Conservation (phyloP, 108 stramenopile genomes). For the Epithemia pelagica region DNA sequence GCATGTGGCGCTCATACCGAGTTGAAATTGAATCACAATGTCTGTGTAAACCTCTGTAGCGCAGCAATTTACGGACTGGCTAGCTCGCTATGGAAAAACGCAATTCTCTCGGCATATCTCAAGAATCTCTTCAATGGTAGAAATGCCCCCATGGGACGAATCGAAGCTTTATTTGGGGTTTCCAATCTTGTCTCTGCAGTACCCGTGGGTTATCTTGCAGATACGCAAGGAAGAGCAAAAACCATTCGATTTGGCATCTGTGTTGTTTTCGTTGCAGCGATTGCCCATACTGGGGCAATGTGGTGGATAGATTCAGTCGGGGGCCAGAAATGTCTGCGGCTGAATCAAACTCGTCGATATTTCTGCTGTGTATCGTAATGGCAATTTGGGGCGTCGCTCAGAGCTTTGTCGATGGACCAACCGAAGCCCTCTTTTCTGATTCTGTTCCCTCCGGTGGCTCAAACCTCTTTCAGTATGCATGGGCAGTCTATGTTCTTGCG, state of each 20-base stretch:
- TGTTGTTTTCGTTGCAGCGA: constrained; percentile 24
- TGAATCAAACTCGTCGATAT: constrained; percentile 7
- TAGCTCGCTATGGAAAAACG: constrained; percentile 17
- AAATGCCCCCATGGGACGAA: constrained; percentile 25
- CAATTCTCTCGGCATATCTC: constrained; percentile 26
- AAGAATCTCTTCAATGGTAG: constrained; percentile 10
- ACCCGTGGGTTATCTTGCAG: constrained; percentile 60
- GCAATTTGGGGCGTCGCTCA: constrained; percentile 41
- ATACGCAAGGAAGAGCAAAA: constrained; percentile 30
- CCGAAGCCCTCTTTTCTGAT: constrained; percentile 60
- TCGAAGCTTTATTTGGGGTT: constrained; percentile 48
- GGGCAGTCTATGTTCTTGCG: constrained; percentile 26
- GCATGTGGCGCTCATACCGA: too few species aligned
- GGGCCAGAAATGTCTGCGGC: background rate
- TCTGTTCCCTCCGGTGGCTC: constrained; percentile 49
- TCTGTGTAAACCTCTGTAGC: background rate
- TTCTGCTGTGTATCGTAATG: constrained; percentile 25
- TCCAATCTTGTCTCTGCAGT: constrained; percentile 40
- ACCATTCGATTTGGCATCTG: constrained; percentile 36
- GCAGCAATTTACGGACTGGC: background rate
- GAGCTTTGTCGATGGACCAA: constrained; percentile 47
- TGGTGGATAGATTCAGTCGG: background rate
- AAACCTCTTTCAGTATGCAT: constrained; percentile 37
- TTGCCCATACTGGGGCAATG: constrained; percentile 7
- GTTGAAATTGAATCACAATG: background rate